A percentile compares a stretch with the other conserved stretches of the same genome.
Conservation (phyloP, 2,329 filamentous ascomycete species). For the Xylaria sp. region DNA sequence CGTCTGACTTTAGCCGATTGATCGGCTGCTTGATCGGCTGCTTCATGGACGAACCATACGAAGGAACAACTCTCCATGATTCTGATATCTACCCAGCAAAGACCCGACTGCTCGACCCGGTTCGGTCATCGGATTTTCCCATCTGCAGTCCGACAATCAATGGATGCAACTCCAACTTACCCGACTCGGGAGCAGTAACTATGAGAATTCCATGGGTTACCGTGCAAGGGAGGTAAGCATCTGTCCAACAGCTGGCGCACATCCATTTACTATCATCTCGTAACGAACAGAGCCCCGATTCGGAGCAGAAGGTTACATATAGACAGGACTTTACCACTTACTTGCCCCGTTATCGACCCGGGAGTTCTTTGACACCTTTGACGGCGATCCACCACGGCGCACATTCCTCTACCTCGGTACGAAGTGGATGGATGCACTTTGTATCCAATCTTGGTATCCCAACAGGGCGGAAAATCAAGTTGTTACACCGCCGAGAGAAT, state of each 20-base stretch:
- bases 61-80: background rate
- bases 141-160: background rate
- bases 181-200: background rate
- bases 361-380: background rate
- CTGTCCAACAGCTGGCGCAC: background rate
- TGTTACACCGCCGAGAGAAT: background rate
- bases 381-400: background rate
- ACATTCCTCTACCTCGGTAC: background rate
- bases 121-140: background rate
- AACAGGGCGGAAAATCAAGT: background rate
- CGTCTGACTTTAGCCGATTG: background rate
- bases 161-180: background rate
- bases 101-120: too few species aligned
- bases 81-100: too few species aligned
- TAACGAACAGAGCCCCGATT: background rate
- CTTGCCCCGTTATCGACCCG: background rate
- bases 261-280: background rate
- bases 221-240: background rate
- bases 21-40: background rate
- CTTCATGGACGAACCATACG: background rate
- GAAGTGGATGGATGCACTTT: background rate
- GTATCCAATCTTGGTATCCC: background rate
- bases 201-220: background rate
- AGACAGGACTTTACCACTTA: background rate
- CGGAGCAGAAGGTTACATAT: background rate